Evolutionary conservation across 2,329 filamentous ascomycete genomes (phyloP).

Genomic region (Tolypocladium ovalisporum): DNA sequence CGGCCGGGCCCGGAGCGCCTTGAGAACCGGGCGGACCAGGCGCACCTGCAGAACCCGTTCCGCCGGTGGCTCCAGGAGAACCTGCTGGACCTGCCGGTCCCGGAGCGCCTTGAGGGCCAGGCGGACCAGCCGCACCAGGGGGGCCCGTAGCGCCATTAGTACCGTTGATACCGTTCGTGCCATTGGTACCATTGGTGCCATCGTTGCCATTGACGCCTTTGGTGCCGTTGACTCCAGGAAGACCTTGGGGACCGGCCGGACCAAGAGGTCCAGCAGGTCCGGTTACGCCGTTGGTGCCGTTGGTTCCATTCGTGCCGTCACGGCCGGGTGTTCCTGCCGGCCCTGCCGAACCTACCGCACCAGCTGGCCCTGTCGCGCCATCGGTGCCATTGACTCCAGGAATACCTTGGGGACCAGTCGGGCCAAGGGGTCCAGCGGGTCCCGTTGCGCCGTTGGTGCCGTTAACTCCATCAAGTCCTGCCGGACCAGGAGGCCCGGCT

Average conservation of each 20-base stretch:
- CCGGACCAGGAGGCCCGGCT: too few species aligned
- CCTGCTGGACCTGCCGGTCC: not conserved
- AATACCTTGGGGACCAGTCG: not conserved
- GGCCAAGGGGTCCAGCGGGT: not conserved
- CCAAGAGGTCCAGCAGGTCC: not conserved
- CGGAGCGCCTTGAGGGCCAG: not conserved
- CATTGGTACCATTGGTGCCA: not conserved
- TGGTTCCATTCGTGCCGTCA: not conserved
- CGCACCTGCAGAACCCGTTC: not conserved
- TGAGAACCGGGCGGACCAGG: not conserved
- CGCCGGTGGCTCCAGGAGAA: not conserved
- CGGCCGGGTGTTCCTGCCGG: too few species aligned
- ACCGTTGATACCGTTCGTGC: not conserved
- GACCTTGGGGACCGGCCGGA: not conserved
- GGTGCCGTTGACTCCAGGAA: not conserved
- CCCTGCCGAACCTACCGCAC: too few species aligned
- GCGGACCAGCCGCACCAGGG: not conserved
- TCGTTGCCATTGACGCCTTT: too few species aligned
- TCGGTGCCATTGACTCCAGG: not conserved
- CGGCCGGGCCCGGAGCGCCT: not conserved
- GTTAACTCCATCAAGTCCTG: too few species aligned
- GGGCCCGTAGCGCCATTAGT: not conserved
- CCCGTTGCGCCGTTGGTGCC: not conserved
- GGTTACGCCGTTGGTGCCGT: not conserved
- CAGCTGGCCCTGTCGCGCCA: not conserved